Base-by-base conservation (phyloP, 768 basidiomycete species). In the Leucosporidium yakuticum region DNA sequence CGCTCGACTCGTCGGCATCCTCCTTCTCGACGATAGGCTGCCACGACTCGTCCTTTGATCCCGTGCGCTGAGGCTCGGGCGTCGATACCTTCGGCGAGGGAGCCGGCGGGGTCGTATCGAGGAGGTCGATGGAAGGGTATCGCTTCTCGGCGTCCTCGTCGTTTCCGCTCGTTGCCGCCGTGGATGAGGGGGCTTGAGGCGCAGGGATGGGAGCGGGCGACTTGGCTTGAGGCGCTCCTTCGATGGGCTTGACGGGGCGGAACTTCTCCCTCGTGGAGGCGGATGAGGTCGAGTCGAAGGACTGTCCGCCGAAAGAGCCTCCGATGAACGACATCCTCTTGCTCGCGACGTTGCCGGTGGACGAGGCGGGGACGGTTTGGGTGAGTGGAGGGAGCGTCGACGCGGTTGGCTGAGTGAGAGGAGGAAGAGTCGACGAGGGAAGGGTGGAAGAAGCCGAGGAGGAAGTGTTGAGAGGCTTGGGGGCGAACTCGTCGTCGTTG, bases 1-100 rank as follows among this genome's bases (percentile, higher is more conserved):
- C 68, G 56, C 71, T 69, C 55, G 68, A 69, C 17, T 67, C 71
- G n/a, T 39, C 62, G 1, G 19, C 67, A 1, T 50, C 71, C 51
- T 67, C 65, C 60, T 63, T 63, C 50, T 69, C 71, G 27, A 69
- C 63, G n/a, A 73, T 50, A 7, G 50, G 59, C 62, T 72, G 64
- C 61, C 67, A 71, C 31, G 59, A 31, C 59, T 63, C 67, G 49
- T 59, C 56, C 14, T 23, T 44, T 14, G 44, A 44, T 15, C 14
- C 39, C 39, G 39, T 15, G 14, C 14, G 39, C 39, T 44, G 39
- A 8, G 39, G 39, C 39, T 44, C 39, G 39, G n/a, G 36, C 5
- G 6, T 48, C 15, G 25, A 44, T 23, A n/a, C 29, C 54, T 19
- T 19, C 29, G 34, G 57, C 57, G 20, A 32, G n/a, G 5, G 49